phyloP scores from a whole-genome alignment of 352 stramenopile genomes.

The Pythium sp. region DNA sequence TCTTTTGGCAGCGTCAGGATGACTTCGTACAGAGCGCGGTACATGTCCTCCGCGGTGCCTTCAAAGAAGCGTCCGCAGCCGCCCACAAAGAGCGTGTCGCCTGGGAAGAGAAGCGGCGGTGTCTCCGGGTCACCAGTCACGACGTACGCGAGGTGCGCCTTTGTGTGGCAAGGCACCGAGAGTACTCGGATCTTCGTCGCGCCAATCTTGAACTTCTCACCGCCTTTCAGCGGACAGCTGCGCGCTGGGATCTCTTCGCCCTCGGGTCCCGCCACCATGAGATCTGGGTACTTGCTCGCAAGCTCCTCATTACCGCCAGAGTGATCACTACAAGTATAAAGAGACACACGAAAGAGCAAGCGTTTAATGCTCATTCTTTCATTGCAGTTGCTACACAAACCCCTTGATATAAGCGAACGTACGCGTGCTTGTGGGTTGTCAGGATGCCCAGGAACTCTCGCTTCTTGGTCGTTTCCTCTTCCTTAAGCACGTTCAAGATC shows the following conservation, averaged over 20 bases:
- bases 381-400: background rate
- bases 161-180: constrained; percentile 82
- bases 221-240: constrained; percentile 60
- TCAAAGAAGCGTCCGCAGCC: constrained; percentile 88
- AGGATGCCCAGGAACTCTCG: constrained; percentile 84
- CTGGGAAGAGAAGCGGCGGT: constrained; percentile 79
- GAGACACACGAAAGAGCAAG: background rate
- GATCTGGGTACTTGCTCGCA: constrained; percentile 50
- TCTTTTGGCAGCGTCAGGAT: constrained; percentile 83
- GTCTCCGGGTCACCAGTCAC: constrained; percentile 74
- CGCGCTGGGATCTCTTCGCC: constrained; percentile 77
- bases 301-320: constrained; percentile 74
- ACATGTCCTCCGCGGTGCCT: constrained; percentile 87
- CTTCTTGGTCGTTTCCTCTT: constrained; percentile 63
- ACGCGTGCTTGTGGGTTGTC: constrained; percentile 93
- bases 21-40: constrained; percentile 83
- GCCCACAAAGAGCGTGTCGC: constrained; percentile 87
- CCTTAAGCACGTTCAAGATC: constrained; percentile 64
- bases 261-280: constrained; percentile 69
- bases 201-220: constrained; percentile 82
- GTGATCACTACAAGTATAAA: constrained; percentile 54
- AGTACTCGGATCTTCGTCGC: constrained; percentile 71
- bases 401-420: constrained; percentile 17
- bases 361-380: background rate
- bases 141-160: constrained; percentile 85